Percentiles rank a stretch among this genome's conserved stretches.
These are phyloP conservation scores for Phytophthora litchii DNA, from an alignment of 352 stramenopile species.

Conservation along the genomic window DNA sequence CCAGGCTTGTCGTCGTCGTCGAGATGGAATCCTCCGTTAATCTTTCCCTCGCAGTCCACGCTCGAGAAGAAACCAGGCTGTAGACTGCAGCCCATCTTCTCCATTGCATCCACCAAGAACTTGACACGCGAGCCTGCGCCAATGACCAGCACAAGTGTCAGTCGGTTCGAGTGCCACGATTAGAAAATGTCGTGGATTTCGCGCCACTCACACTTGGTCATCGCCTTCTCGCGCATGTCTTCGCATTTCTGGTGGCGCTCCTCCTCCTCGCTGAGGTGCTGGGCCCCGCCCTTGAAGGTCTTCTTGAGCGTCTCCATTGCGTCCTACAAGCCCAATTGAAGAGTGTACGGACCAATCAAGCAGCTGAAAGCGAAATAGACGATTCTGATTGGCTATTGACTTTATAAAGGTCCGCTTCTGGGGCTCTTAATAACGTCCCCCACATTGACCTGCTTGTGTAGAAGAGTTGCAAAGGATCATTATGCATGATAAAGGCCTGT, in stretches of 20 bases:
- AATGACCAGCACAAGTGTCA: slow-evolving; percentile 9
- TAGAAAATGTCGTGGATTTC: not conserved
- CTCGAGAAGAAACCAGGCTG: slow-evolving; percentile 77
- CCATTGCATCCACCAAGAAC: slow-evolving; percentile 85
- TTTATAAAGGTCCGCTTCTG: slow-evolving; percentile 1
- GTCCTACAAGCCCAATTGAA: slow-evolving; percentile 3
- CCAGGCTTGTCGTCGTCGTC: slow-evolving; percentile 76
- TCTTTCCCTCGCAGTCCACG: slow-evolving; percentile 82
- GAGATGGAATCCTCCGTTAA: slow-evolving; percentile 87
- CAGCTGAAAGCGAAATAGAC: not conserved
- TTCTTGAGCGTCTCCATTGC: slow-evolving; percentile 78
- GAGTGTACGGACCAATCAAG: slow-evolving; percentile 7
- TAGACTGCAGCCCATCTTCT: slow-evolving; percentile 87
- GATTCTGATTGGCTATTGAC: slow-evolving; percentile 10
- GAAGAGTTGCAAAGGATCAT: slow-evolving; percentile 30
- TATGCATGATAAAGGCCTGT: slow-evolving; percentile 21
- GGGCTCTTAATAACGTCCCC: slow-evolving; percentile 3
- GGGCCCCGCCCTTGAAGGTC: slow-evolving; percentile 52
- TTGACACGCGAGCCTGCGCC: slow-evolving; percentile 70
- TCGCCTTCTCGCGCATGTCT: slow-evolving; percentile 68
- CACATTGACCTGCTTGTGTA: slow-evolving; percentile 12
- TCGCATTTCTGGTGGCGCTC: slow-evolving; percentile 58
- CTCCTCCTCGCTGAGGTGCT: slow-evolving; percentile 43
- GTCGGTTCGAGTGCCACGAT: not conserved
- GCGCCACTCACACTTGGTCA: slow-evolving; percentile 68